Percentiles rank a stretch among this genome's conserved stretches.
phyloP scores from a whole-genome alignment of 768 basidiomycete species.

The Dacryopinax spathularia region DNA sequence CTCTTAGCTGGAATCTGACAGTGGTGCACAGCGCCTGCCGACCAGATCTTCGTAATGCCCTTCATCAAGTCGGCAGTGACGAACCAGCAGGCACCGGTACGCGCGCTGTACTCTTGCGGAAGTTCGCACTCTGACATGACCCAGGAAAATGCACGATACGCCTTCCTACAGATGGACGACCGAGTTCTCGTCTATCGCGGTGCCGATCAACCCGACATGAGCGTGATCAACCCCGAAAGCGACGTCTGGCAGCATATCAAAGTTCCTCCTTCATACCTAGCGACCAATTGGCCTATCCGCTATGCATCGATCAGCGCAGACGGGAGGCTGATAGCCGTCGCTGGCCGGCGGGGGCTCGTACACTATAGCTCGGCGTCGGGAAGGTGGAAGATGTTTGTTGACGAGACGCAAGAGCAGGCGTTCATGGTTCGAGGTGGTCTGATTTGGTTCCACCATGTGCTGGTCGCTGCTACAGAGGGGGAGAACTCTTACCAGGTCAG shows the following conservation, averaged over 20 bases:
- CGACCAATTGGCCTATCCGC: conserved; percentile 84
- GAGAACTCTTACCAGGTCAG: conserved; percentile 61
- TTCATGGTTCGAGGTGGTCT: conserved; percentile 83
- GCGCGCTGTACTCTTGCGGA: conserved; percentile 18
- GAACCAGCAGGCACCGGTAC: conserved; percentile 76
- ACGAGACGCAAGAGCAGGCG: conserved; percentile 68
- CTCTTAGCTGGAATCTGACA: neutral
- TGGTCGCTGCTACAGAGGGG: conserved; percentile 79
- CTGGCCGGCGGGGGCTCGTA: conserved; percentile 76
- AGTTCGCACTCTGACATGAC: neutral
- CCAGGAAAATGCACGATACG: conserved; percentile 90
- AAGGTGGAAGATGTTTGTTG: conserved; percentile 81
- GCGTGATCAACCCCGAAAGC: conserved; percentile 92
- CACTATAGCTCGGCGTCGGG: conserved; percentile 93
- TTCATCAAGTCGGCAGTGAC: conserved; percentile 93
- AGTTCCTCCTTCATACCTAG: conserved; percentile 80
- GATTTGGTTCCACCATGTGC: conserved; percentile 91
- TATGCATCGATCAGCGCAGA: conserved; percentile 85
- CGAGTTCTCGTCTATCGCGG: conserved; percentile 85
- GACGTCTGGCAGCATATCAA: conserved; percentile 98
- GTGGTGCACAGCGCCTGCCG: conserved; percentile 20
- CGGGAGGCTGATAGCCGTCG: conserved; percentile 81
- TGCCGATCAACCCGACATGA: conserved; percentile 95
- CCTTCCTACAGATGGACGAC: conserved; percentile 91
- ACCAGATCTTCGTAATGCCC: conserved; percentile 70